Percentiles rank a stretch among this genome's conserved stretches.
These are phyloP conservation scores for Phoma herbarum DNA, from an alignment of 2,329 filamentous ascomycete genomes.

Conservation along the genomic window DNA sequence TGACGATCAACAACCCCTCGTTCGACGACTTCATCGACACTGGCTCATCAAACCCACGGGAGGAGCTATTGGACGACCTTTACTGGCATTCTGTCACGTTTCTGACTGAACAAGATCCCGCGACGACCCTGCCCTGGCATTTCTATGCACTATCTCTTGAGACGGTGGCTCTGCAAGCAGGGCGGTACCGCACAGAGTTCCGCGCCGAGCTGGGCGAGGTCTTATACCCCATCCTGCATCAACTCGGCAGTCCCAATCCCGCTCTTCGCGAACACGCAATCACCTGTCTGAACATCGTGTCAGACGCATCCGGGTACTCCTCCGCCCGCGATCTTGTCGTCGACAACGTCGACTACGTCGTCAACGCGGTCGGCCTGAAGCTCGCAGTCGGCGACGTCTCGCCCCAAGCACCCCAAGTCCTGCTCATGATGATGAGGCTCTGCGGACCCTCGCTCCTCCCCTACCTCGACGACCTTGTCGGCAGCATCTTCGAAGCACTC, in stretches of 20 bases:
- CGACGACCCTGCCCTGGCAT: constrained; percentile 69
- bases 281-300: constrained; percentile 81
- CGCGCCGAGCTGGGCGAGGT: constrained; percentile 88
- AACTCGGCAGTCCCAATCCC: constrained; percentile 75
- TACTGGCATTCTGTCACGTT: constrained; percentile 73
- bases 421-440: constrained; percentile 92
- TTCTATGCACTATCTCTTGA: constrained; percentile 83
- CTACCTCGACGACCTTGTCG: constrained; percentile 89
- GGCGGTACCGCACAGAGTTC: constrained; percentile 72
- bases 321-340: constrained; percentile 82
- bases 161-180: constrained; percentile 77
- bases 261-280: constrained; percentile 82
- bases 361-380: constrained; percentile 88
- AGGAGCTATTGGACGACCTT: constrained; percentile 65
- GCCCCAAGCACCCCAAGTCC: constrained; percentile 86
- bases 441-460: constrained; percentile 83
- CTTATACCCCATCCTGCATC: constrained; percentile 89
- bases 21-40: constrained; percentile 74
- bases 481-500: constrained; percentile 89
- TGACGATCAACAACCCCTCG: constrained; percentile 61
- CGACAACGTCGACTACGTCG: constrained; percentile 93
- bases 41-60: constrained; percentile 40
- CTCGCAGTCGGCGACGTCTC: constrained; percentile 93
- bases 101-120: constrained; percentile 58
- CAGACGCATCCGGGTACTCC: constrained; percentile 75